Evolutionary conservation across 1,284 basidiomycete genomes (phyloP).

Genomic region (Cutaneotrichosporon sp.): DNA sequence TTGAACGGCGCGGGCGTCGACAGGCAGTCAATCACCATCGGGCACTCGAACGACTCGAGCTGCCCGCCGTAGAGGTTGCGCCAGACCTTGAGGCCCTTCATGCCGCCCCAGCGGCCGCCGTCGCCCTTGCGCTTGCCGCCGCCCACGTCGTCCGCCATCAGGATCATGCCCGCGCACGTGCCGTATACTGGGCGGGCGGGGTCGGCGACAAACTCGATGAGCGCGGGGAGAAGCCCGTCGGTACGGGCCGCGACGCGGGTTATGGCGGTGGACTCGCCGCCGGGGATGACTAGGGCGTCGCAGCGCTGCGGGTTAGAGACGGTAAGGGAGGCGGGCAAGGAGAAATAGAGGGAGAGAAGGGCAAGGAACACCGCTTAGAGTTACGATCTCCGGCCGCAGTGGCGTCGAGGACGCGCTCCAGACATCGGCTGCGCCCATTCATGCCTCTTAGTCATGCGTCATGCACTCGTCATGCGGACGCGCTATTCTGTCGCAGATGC

Average conservation of each 20-base stretch:
- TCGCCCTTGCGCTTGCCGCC: slow-evolving; percentile 63
- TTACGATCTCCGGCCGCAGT: too few species aligned
- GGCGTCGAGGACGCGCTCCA: too few species aligned
- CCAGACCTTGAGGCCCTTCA: slow-evolving; percentile 71
- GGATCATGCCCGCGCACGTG: slow-evolving; percentile 94
- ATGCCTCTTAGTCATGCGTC: too few species aligned
- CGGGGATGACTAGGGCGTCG: slow-evolving; percentile 85
- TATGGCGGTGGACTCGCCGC: slow-evolving; percentile 94
- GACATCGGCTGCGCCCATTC: too few species aligned
- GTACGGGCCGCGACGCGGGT: slow-evolving; percentile 73
- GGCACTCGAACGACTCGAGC: slow-evolving; percentile 84
- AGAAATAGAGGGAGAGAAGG: neutral
- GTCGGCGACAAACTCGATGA: slow-evolving; percentile 67
- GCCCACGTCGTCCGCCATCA: slow-evolving; percentile 69
- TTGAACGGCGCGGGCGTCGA: slow-evolving; percentile 68
- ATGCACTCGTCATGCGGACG: too few species aligned
- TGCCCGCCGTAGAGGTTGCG: slow-evolving; percentile 75
- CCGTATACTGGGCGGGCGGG: slow-evolving; percentile 80
- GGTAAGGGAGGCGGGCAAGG: neutral
- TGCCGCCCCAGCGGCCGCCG: slow-evolving; percentile 63
- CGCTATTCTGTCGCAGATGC: too few species aligned
- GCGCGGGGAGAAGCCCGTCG: slow-evolving; percentile 75
- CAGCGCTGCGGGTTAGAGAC: slow-evolving; percentile 63
- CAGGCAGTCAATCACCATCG: slow-evolving; percentile 68
- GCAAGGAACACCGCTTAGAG: too few species aligned